A percentile compares a stretch with the other conserved stretches of the same genome.
Evolutionary conservation across 2,329 filamentous ascomycete species (phyloP).

Genomic region (Penicillium polonicum): DNA sequence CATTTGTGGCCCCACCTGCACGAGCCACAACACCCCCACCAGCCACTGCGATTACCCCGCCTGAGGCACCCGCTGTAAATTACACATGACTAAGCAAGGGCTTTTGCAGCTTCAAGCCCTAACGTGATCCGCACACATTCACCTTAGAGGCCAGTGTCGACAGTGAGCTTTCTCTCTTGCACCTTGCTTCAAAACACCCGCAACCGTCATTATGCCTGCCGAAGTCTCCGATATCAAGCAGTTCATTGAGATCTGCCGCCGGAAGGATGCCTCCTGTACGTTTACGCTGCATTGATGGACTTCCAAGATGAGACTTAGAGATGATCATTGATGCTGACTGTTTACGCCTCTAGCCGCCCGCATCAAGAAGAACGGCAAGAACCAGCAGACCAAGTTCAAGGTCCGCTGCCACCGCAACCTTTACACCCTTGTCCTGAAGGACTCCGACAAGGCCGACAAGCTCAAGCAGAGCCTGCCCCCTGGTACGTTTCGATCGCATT

Average conservation of each 20-base stretch:
- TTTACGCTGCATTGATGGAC: constrained; percentile 46
- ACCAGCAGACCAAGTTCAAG: constrained; percentile 99
- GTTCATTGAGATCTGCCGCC: constrained; percentile 99
- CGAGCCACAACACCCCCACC: background rate
- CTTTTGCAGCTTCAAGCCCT: constrained; percentile 23
- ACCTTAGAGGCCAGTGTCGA: constrained; percentile 15
- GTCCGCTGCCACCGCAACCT: constrained; percentile 95
- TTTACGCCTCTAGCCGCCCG: constrained; percentile 65
- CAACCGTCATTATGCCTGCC: constrained; percentile 78
- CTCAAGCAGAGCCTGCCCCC: constrained; percentile 98
- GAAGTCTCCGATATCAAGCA: constrained; percentile 99
- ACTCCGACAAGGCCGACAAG: constrained; percentile 99
- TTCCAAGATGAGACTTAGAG: constrained; percentile 3
- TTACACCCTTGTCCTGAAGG: constrained; percentile 98
- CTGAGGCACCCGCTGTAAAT: constrained; percentile 1
- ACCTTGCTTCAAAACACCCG: constrained; percentile 23
- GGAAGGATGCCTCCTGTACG: constrained; percentile 99
- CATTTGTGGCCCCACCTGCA: background rate
- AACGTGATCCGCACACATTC: constrained; percentile 29
- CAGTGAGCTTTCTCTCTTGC: constrained; percentile 20
- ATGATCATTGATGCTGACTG: constrained; percentile 16
- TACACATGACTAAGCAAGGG: constrained; percentile 21
- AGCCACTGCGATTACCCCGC: constrained; percentile 6
- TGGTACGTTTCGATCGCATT: constrained; percentile 62
- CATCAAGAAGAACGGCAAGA: constrained; percentile 94